phyloP scores from a whole-genome alignment of 164 flowering plant genomes.

The Dillenia suffruticosa region DNA sequence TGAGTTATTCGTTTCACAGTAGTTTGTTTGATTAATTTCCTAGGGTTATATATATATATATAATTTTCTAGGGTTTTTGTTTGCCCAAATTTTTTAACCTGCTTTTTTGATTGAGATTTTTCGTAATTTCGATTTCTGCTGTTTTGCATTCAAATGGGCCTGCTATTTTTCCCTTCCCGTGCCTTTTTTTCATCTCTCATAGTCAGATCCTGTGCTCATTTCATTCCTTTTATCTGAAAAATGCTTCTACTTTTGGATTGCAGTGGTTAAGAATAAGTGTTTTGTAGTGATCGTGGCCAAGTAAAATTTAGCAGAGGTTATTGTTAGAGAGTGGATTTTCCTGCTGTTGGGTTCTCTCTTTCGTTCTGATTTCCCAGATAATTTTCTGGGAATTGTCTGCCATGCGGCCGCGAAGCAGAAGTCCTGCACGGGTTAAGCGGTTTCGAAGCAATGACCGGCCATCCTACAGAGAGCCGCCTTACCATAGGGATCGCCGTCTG shows the following conservation, averaged over 20 bases:
- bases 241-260: neutral
- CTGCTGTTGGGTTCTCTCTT: neutral
- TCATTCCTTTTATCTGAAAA: neutral
- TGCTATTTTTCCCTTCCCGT: neutral
- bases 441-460: constrained; percentile 25
- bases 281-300: neutral
- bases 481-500: constrained; percentile 24
- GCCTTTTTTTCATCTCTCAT: neutral
- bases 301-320: neutral
- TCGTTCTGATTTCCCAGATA: neutral
- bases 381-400: neutral
- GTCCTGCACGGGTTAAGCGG: constrained; percentile 23
- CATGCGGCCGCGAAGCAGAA: constrained; percentile 18
- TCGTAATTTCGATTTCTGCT: neutral
- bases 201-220: neutral
- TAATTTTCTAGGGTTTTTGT: neutral
- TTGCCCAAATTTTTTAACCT: neutral
- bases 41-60: neutral
- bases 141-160: neutral
- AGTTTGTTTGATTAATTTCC: neutral
- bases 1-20: neutral
- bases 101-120: neutral
- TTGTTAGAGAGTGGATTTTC: neutral
- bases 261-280: neutral
- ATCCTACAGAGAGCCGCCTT: constrained; percentile 34